Evolutionary conservation across 1,284 basidiomycete genomes (phyloP), one percentile per base, ranked within the genome.

Genomic region (Austroboletus sp.): DNA sequence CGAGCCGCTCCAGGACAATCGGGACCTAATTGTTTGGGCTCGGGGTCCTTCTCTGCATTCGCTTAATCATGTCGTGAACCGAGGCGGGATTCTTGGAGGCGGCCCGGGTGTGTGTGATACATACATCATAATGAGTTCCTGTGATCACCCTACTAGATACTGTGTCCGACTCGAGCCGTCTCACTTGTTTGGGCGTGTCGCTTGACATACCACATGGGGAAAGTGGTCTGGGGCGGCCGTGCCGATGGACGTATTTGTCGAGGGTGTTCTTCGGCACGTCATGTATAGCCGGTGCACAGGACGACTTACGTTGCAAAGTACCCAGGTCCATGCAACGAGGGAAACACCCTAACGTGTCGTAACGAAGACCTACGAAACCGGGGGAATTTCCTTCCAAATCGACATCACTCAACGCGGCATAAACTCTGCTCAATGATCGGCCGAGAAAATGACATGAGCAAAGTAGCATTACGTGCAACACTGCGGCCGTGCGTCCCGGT

Each of bases 271-370:
- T 44, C 42, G 23, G 13, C 44, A 23, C 23, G 25, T 13, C 36
- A 35, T 31, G 21, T 21, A 17, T 42, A 34, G 19, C 50, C 46
- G 33, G 44, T 19, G 25, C 8, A 26, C 37, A 40, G 15, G 38
- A 21, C 30, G 30, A 29, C 42, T 48, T 53, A 61, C 44, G 46
- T 58, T 36, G 45, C 27, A 23, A 48, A 59, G 42, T 38, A 16
- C 31, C 15, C n/a, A 32, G 37, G 44, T 42, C 56, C 53, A 46
- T 38, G 41, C 23, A 55, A 57, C 46, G 36, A 41, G 35, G 30
- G 36, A 38, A 36, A 12, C 32, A 16, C 36, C 6, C 16, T 36
- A 36, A n/a, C 31, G n/a, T 43, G 6, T 21, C 40, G 42, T 45
- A 30, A 29, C 25, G 12, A 15, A 12, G 30, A 27, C 35, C 42